phyloP scores from a whole-genome alignment of 2,329 filamentous ascomycete species.

The Rhynchosporium secalis region DNA sequence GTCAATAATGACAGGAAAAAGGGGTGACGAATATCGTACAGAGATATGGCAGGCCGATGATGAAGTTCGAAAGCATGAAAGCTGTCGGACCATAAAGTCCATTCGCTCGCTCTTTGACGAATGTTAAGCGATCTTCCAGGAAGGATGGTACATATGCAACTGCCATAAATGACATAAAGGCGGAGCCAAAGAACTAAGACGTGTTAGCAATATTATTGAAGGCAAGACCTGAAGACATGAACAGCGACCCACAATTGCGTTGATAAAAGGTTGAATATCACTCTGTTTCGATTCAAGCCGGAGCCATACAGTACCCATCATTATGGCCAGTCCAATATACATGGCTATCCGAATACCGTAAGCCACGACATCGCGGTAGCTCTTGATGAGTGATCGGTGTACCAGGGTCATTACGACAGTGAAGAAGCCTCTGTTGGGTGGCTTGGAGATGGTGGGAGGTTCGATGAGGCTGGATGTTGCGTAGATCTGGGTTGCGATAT shows the following conservation, averaged over 20 bases:
- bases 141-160: conserved; percentile 84
- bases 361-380: conserved; percentile 78
- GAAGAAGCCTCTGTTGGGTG: conserved; percentile 36
- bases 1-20: conserved; percentile 20
- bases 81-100: conserved; percentile 74
- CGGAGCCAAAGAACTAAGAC: conserved; percentile 63
- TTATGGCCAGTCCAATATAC: conserved; percentile 76
- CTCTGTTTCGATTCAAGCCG: conserved; percentile 66
- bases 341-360: conserved; percentile 82
- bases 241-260: conserved; percentile 60
- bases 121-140: conserved; percentile 74
- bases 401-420: conserved; percentile 63
- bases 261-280: conserved; percentile 79
- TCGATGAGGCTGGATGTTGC: conserved; percentile 20
- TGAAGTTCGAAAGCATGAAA: conserved; percentile 76
- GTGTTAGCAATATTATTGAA: background rate
- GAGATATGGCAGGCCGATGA: conserved; percentile 78
- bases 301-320: conserved; percentile 89
- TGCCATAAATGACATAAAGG: conserved; percentile 79
- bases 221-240: no score
- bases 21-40: conserved; percentile 45
- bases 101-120: conserved; percentile 76
- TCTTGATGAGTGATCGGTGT: conserved; percentile 80
- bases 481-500: conserved; percentile 38
- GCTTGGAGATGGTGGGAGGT: conserved; percentile 28